phyloP scores from a whole-genome alignment of 2,329 filamentous ascomycete genomes.

The Sordariomycetes sp. region DNA sequence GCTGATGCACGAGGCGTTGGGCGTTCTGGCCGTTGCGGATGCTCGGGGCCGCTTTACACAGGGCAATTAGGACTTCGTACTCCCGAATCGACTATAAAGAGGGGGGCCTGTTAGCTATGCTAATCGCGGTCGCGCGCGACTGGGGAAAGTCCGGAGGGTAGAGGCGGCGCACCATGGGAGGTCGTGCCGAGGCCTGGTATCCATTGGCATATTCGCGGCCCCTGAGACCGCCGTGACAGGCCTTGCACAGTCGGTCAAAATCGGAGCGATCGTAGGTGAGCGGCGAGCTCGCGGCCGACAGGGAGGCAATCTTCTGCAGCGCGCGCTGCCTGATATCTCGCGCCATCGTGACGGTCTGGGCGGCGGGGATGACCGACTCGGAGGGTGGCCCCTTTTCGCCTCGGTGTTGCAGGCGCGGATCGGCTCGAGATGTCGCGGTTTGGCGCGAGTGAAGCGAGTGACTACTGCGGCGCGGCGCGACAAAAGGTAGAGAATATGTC shows the following conservation, averaged over 20 bases:
- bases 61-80: slow-evolving; percentile 79
- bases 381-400: neutral
- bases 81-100: slow-evolving; percentile 67
- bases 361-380: neutral
- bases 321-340: slow-evolving; percentile 48
- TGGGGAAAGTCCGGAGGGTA: neutral
- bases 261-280: slow-evolving; percentile 51
- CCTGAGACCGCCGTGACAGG: slow-evolving; percentile 37
- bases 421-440: neutral
- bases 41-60: slow-evolving; percentile 80
- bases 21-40: slow-evolving; percentile 63
- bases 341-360: neutral
- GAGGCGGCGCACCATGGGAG: slow-evolving; percentile 45
- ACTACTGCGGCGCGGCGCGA: neutral
- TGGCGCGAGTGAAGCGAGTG: neutral
- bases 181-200: slow-evolving; percentile 27
- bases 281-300: slow-evolving; percentile 44
- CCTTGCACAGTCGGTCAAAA: slow-evolving; percentile 50
- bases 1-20: slow-evolving; percentile 64
- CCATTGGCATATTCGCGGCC: slow-evolving; percentile 37
- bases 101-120: neutral
- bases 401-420: neutral
- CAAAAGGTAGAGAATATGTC: neutral
- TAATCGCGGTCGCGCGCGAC: neutral
- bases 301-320: slow-evolving; percentile 53